A percentile compares a stretch with the other conserved stretches of the same genome.
phyloP scores from a whole-genome alignment of 805 yeast species.

The Yarrowia sp. region DNA sequence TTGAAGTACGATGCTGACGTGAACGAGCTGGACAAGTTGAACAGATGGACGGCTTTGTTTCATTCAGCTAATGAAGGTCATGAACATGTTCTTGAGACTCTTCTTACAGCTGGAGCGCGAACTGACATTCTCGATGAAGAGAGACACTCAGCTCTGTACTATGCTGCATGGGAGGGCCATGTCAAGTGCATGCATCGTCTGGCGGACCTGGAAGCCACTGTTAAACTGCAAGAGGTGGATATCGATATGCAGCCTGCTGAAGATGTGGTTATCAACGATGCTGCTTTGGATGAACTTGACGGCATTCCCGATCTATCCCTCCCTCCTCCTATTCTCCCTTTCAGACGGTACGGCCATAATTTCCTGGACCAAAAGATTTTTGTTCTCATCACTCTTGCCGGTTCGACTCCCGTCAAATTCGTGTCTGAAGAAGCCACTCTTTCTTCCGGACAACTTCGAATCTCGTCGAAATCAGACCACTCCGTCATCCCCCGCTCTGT shows the following conservation, averaged over 20 bases:
- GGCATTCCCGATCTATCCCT: conserved; percentile 84
- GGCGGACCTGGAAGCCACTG: conserved; percentile 39
- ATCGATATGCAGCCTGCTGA: conserved; percentile 13
- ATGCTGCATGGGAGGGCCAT: conserved; percentile 94
- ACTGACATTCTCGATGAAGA: conserved; percentile 70
- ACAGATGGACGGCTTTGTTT: conserved; percentile 91
- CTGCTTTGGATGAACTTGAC: conserved; percentile 48
- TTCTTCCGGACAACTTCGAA: conserved; percentile 62
- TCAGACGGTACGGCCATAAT: conserved; percentile 92
- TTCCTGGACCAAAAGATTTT: conserved; percentile 87
- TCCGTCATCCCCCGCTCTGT: conserved; percentile 88
- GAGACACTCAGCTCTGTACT: conserved; percentile 74
- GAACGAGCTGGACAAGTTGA: conserved; percentile 76
- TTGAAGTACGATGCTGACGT: conserved; percentile 58
- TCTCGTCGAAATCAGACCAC: conserved; percentile 64
- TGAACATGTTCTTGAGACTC: conserved; percentile 61
- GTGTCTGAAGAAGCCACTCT: conserved; percentile 42
- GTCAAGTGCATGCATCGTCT: conserved; percentile 73
- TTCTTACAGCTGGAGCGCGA: conserved; percentile 73
- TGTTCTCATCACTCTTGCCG: conserved; percentile 60
- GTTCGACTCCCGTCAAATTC: conserved; percentile 44
- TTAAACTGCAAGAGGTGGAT: conserved; percentile 4
- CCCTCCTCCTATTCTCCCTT: conserved; percentile 95
- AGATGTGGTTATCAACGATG: background rate
- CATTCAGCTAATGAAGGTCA: conserved; percentile 89